phyloP scores from a whole-genome alignment of 257 asterid genomes.

The Solanum piurae region DNA sequence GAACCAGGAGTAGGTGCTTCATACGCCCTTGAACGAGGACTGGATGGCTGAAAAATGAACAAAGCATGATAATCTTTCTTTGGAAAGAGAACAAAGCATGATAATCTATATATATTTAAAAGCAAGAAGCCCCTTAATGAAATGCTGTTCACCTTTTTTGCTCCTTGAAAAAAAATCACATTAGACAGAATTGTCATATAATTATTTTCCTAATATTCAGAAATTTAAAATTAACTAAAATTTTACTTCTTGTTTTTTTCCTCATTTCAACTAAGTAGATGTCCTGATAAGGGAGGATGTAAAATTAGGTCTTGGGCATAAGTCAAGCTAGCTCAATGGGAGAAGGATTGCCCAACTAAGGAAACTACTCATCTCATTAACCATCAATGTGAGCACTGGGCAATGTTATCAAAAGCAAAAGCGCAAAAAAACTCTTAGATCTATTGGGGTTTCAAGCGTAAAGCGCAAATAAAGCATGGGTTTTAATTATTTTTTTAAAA shows the following conservation, averaged over 20 bases:
- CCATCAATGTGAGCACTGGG: background rate
- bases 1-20: slow-evolving; percentile 99
- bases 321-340: background rate
- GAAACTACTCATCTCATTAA: background rate
- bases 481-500: too few species aligned
- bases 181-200: background rate
- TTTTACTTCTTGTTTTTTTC: background rate
- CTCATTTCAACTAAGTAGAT: background rate
- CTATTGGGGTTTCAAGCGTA: background rate
- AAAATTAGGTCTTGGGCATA: background rate
- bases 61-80: background rate
- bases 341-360: background rate
- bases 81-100: background rate
- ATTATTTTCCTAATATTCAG: background rate
- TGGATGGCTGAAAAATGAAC: slow-evolving; percentile 56
- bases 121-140: background rate
- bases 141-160: background rate
- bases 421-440: background rate
- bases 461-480: background rate
- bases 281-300: background rate
- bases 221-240: background rate
- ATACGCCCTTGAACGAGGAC: slow-evolving; percentile 75
- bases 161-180: background rate
- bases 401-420: background rate
- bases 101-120: background rate